Evolutionary conservation across 176 grass and related monocot genomes (phyloP).

Genomic region (Poa pratensis): DNA sequence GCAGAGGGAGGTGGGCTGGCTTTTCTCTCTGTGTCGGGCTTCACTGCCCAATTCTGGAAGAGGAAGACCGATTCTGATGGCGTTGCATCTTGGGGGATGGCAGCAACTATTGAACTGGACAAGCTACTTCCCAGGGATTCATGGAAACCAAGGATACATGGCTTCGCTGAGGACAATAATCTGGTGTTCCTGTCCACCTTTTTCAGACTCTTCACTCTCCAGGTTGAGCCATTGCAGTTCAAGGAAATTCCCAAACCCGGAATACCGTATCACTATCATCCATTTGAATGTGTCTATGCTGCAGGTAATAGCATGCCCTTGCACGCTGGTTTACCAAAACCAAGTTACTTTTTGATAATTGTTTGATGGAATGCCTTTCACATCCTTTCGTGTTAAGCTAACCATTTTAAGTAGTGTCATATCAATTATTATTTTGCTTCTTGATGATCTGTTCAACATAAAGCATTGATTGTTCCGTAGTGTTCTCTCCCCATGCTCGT

Average conservation of each 20-base stretch:
- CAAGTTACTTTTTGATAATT: background rate
- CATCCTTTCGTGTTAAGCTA: background rate
- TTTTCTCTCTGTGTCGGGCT: background rate
- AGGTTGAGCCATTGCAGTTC: background rate
- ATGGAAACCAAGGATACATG: background rate
- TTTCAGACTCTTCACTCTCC: background rate
- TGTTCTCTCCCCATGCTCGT: background rate
- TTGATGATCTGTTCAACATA: background rate
- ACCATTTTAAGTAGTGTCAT: background rate
- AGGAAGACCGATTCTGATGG: background rate
- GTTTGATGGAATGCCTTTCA: background rate
- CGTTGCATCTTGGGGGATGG: background rate
- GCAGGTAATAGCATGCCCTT: background rate
- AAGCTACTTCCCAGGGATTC: background rate
- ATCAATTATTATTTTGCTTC: background rate
- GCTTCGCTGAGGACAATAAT: background rate
- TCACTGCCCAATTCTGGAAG: conserved; percentile 6
- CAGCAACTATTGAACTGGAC: background rate
- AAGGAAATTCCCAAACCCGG: background rate
- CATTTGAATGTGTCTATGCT: conserved; percentile 10
- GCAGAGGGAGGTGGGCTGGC: background rate
- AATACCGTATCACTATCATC: background rate
- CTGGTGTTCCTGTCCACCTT: background rate
- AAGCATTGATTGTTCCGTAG: background rate
- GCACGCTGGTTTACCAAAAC: background rate